phyloP scores from a whole-genome alignment of 495 filamentous ascomycete genomes.

The Hypoxylon trugodes region DNA sequence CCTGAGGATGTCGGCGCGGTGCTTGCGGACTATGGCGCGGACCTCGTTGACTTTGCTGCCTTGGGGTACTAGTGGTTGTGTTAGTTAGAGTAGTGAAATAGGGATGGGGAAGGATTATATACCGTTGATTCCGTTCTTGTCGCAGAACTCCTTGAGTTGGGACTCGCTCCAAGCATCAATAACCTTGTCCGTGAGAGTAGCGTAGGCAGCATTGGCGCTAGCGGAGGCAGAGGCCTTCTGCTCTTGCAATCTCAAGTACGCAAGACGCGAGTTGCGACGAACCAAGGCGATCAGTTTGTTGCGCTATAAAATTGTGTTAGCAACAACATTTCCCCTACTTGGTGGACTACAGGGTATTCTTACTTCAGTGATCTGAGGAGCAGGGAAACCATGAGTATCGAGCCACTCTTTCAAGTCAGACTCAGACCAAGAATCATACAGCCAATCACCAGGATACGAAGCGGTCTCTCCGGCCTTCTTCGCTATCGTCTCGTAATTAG shows the following conservation, averaged over 20 bases:
- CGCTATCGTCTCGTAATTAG: slow-evolving; percentile 82
- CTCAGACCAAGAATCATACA: slow-evolving; percentile 84
- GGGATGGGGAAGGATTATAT: background rate
- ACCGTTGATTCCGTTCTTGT: slow-evolving; percentile 79
- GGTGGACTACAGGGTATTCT: background rate
- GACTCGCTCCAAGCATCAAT: slow-evolving; percentile 91
- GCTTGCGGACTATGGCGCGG: slow-evolving; percentile 87
- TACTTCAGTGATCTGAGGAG: slow-evolving; percentile 78
- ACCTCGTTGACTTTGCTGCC: slow-evolving; percentile 90
- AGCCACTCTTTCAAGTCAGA: slow-evolving; percentile 75
- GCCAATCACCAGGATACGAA: slow-evolving; percentile 93
- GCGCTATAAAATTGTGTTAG: slow-evolving; percentile 53
- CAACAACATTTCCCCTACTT: background rate
- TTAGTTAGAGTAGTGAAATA: slow-evolving; percentile 46
- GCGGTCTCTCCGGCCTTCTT: slow-evolving; percentile 84
- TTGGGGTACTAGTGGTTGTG: slow-evolving; percentile 80
- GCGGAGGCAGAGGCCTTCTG: slow-evolving; percentile 67
- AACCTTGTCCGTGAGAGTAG: slow-evolving; percentile 78
- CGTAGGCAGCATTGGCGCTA: slow-evolving; percentile 72
- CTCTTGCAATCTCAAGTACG: slow-evolving; percentile 70
- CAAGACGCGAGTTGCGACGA: slow-evolving; percentile 87
- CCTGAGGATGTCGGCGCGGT: slow-evolving; percentile 77
- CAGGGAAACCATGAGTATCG: slow-evolving; percentile 87
- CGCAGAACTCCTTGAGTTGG: slow-evolving; percentile 89
- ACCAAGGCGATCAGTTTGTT: slow-evolving; percentile 89